A percentile compares a stretch with the other conserved stretches of the same genome.
Evolutionary conservation across 225 moss, liverwort and hornwort genomes (phyloP).

Genomic region (Rhytidiadelphus loreus): DNA sequence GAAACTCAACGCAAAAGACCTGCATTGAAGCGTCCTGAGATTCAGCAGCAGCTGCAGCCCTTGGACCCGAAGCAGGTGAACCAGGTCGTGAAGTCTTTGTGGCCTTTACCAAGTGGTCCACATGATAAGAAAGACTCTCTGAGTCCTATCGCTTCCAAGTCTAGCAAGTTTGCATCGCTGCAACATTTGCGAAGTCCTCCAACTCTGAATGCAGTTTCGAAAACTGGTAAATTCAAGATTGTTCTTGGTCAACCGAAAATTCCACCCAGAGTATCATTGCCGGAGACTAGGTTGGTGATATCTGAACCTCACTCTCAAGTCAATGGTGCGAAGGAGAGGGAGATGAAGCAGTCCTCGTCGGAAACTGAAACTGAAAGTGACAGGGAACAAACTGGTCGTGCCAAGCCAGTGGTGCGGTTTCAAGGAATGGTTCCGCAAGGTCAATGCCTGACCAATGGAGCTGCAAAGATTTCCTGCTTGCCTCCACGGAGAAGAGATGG

Average conservation of each 20-base stretch:
- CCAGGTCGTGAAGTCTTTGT: conserved; percentile 50
- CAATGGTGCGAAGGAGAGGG: not conserved
- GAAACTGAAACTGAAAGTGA: conserved; percentile 54
- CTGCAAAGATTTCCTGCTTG: not conserved
- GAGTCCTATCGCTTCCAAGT: conserved; percentile 10
- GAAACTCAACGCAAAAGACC: conserved; percentile 5
- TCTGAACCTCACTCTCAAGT: not conserved
- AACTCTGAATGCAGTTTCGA: not conserved
- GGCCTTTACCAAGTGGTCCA: conserved; percentile 3
- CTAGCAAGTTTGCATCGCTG: conserved; percentile 2
- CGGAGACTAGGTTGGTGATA: not conserved
- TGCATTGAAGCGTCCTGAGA: conserved; percentile 36
- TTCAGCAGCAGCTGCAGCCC: conserved; percentile 45
- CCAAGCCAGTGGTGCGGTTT: conserved; percentile 19
- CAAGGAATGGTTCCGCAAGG: conserved; percentile 4
- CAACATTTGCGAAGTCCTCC: conserved; percentile 20
- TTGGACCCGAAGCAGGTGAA: conserved; percentile 22
- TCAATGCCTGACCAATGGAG: conserved; percentile 10
- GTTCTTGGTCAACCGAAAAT: conserved; percentile 18
- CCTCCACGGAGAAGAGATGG: not conserved
- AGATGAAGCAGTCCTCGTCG: conserved; percentile 22
- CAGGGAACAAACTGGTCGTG: conserved; percentile 18
- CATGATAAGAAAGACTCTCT: not conserved
- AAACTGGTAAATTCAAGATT: not conserved
- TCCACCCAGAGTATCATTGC: not conserved